A percentile compares a stretch with the other conserved stretches of the same genome.
These are phyloP conservation scores for Schizosaccharomyces versatilis DNA, from an alignment of 1,139 yeast species.

Conservation along the genomic window DNA sequence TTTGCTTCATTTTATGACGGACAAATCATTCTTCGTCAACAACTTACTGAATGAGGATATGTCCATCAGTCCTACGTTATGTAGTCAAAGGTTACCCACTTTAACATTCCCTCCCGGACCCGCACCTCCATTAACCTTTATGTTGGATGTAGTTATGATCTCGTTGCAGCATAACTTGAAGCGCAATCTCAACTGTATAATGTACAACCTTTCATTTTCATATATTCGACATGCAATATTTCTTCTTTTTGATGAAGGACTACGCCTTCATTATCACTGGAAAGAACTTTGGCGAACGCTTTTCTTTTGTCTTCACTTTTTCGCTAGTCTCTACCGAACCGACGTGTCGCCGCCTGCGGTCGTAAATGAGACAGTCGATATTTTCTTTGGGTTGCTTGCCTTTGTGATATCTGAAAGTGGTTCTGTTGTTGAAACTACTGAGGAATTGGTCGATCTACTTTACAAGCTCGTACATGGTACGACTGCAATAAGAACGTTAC, in stretches of 20 bases:
- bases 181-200: neutral
- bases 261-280: conserved; percentile 1
- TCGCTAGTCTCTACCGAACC: neutral
- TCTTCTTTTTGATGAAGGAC: neutral
- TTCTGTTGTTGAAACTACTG: neutral
- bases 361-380: neutral
- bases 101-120: neutral
- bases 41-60: neutral
- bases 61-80: neutral
- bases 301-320: neutral
- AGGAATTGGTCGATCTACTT: neutral
- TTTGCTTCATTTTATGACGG: neutral
- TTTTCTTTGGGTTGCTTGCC: neutral
- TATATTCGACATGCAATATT: neutral
- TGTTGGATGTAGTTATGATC: neutral
- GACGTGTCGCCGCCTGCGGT: neutral
- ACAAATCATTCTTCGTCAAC: neutral
- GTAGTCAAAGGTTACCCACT: neutral
- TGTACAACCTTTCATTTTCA: neutral
- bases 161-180: neutral
- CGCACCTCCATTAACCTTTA: neutral
- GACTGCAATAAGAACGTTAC: too few species aligned
- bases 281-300: neutral
- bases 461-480: neutral
- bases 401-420: neutral